Evolutionary conservation across 805 yeast genomes (phyloP), one percentile per base, ranked within the genome.

Genomic region (Saturnispora besseyi): DNA sequence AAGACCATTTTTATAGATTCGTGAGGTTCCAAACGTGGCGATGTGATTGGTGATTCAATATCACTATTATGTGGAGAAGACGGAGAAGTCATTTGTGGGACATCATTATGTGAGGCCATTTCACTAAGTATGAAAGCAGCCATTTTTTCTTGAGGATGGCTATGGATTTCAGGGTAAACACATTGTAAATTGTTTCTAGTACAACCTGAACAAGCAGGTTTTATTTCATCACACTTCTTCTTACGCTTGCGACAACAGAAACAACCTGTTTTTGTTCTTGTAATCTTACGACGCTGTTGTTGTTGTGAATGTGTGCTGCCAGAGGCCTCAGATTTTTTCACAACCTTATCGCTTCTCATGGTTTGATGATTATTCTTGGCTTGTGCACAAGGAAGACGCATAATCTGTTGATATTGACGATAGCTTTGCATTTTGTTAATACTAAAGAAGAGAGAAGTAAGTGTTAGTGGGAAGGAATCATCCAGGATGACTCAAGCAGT

Each of bases 181-280:
- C 72, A 67, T 13, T 62, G 56, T 12, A 65, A 55, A 55, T 53
- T 58, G 50, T 67, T 66, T 51, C 70, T 54, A 2, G 56, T 45
- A 51, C 71, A 67, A 8, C 70, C 71, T 0, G 68, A 60, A 49
- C 71, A 67, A 5, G 59, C 56, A 3, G 70, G 70, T 50, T 58
- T 59, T 30, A 55, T 48, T 50, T 66, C 70, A 48, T 66, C 68
- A 52, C 71, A 67, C 57, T 67, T 67, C 67, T 66, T 67, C 65
- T 66, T 66, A 45, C 71, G 57, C 44, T 54, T 61, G 24, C 71
- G 63, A 46, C 72, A 67, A 48, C 70, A 66, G 52, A 63, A 64
- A 50, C 72, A 67, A 2, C 72, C 72, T 1, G 70, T 66, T 46
- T 67, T 67, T 2, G 69, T 65, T 49, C 70, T 59, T 7, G 67